These are phyloP conservation scores for Melampsora larici-populina DNA, from an alignment of 1,284 basidiomycete species.

Conservation along the genomic window DNA sequence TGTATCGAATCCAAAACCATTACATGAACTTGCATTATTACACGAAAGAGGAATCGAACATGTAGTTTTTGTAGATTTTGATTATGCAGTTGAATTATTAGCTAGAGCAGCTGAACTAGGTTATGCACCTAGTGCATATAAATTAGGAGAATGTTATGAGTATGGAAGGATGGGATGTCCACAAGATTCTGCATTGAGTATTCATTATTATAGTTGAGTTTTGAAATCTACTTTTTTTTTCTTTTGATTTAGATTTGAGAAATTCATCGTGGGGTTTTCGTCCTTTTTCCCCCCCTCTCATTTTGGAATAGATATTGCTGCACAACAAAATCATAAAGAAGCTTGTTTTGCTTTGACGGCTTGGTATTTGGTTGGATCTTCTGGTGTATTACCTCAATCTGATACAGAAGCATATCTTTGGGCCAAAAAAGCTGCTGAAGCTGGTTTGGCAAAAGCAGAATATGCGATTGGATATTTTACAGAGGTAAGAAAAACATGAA, in stretches of 20 bases:
- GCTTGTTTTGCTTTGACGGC: conserved; percentile 97
- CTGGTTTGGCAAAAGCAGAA: conserved; percentile 88
- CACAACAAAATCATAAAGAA: conserved; percentile 92
- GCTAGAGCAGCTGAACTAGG: conserved; percentile 93
- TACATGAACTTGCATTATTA: conserved; percentile 89
- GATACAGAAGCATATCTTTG: conserved; percentile 85
- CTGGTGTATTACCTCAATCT: conserved; percentile 92
- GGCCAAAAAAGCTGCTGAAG: conserved; percentile 74
- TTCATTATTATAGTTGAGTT: conserved; percentile 88
- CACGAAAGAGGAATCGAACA: conserved; percentile 95
- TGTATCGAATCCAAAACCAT: conserved; percentile 55
- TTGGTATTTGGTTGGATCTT: conserved; percentile 98
- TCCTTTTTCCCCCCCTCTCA: too few relatives aligned
- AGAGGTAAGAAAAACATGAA: too few relatives aligned
- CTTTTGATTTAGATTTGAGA: too few relatives aligned
- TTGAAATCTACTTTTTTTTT: conserved; percentile 45
- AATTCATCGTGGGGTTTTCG: too few relatives aligned
- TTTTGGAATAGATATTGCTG: conserved; percentile 96
- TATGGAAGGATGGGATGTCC: conserved; percentile 99
- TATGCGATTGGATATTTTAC: conserved; percentile 97
- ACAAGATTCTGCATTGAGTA: conserved; percentile 92
- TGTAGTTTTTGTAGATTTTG: conserved; percentile 90
- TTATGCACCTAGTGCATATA: conserved; percentile 92
- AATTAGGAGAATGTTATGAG: conserved; percentile 96
- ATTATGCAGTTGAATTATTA: conserved; percentile 89